Evolutionary conservation across 164 flowering plant genomes (phyloP).

Genomic region (Aristolochia fimbriata): DNA sequence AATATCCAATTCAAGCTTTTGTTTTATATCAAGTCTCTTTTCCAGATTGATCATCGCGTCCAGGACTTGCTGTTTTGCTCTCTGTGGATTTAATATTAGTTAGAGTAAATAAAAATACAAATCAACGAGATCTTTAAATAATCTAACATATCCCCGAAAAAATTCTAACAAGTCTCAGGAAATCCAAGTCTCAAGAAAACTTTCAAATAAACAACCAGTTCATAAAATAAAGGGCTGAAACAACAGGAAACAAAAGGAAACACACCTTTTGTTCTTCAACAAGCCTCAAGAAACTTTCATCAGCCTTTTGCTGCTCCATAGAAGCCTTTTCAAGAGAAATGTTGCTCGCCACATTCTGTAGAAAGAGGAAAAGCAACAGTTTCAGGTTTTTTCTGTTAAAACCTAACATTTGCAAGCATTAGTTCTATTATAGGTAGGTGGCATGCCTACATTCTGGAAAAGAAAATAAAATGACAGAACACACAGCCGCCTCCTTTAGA

Average conservation of each 20-base stretch:
- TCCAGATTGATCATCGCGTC: constrained; percentile 40
- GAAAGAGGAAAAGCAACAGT: constrained; percentile 1
- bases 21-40: constrained; percentile 58
- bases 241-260: neutral
- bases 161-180: too few relatives aligned
- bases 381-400: neutral
- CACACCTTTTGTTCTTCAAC: constrained; percentile 66
- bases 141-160: too few relatives aligned
- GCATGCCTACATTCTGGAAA: neutral
- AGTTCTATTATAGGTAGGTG: neutral
- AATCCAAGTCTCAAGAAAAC: too few relatives aligned
- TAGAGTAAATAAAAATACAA: neutral
- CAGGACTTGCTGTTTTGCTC: constrained; percentile 45
- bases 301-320: constrained; percentile 53
- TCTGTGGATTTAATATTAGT: constrained; percentile 26
- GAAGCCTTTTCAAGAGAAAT: constrained; percentile 36
- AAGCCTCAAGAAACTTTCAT: constrained; percentile 46
- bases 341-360: constrained; percentile 38
- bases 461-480: too few relatives aligned
- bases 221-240: too few relatives aligned
- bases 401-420: neutral
- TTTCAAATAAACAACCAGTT: too few relatives aligned
- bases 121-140: neutral
- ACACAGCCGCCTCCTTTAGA: too few relatives aligned
- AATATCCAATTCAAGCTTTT: constrained; percentile 66